Evolutionary conservation across 23 red algal genomes (phyloP), one percentile per base, ranked within the genome.

Genomic region (Gracilaria gracilis): DNA sequence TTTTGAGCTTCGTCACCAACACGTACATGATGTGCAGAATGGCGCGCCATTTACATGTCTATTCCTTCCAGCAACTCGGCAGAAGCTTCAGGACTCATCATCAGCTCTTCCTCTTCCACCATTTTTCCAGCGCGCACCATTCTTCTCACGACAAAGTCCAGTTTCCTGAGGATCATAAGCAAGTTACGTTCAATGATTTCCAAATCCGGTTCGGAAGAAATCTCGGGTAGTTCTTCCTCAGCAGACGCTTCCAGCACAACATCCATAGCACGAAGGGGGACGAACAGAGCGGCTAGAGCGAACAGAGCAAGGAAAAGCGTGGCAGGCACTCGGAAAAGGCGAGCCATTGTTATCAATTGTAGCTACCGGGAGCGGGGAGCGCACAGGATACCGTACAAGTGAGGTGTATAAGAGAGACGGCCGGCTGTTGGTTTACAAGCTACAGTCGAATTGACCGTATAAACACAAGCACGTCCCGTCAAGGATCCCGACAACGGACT

Each of bases 251-350:
- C 67, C 38, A 73, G 28, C 28, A 44, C 67, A 73, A 40, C 67
- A 73, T 73, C 21, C 33, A 73, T 37, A 9, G 67, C 67, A 73
- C 44, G 20, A 37, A 39, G 67, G 16, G 67, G 67, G 1, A 24
- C 67, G 44, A 73, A 73, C 67, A 73, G 15, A 44, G 35, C 20
- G 9, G 20, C 67, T 73, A 73, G 38, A 37, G 28, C 15, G 17
- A 73, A 16, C 2, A 73, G 35, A 44, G 38, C 24, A 23, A 73
- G 28, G 35, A 73, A 73, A 44, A 73, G 38, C 15, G 35, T 73
- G 67, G 38, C 67, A 37, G 33, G 67, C 67, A 73, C 67, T 73
- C 67, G 67, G 34, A 73, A 73, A 73, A 73, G 67, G 67, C 67
- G 34, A 73, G 67, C 67, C 67, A 73, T 73, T 73, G 11, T 73